phyloP scores from a whole-genome alignment of 2,329 filamentous ascomycete species.

The Chaetothyriales sp. region DNA sequence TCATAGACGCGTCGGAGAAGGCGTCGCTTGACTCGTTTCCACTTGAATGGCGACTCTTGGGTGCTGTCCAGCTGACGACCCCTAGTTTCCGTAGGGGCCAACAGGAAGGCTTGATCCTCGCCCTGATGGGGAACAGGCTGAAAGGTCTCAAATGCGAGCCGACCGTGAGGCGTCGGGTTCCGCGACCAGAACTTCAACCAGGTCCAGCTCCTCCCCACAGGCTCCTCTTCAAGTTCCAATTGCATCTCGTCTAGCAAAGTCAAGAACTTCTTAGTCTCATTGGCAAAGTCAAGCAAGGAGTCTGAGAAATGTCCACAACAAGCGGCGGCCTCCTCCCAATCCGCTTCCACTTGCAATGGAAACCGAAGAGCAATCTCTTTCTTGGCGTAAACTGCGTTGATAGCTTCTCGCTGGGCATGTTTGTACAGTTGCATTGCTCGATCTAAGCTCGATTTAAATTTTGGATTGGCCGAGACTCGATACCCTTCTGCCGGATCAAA shows the following conservation, averaged over 20 bases:
- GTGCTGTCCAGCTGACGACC: background rate
- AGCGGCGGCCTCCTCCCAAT: constrained; percentile 94
- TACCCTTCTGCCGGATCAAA: constrained; percentile 56
- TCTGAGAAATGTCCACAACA: constrained; percentile 95
- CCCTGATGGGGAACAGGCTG: background rate
- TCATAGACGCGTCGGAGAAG: constrained; percentile 33
- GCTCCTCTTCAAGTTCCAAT: constrained; percentile 45
- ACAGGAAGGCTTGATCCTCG: constrained; percentile 18
- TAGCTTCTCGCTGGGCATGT: constrained; percentile 55
- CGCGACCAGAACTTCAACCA: constrained; percentile 67
- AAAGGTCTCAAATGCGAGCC: constrained; percentile 2
- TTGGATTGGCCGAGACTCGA: constrained; percentile 58
- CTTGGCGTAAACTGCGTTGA: constrained; percentile 64
- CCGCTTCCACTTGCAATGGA: constrained; percentile 65
- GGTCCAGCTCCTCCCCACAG: constrained; percentile 54
- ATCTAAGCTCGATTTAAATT: constrained; percentile 63
- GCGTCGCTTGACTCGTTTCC: constrained; percentile 13
- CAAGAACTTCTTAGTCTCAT: constrained; percentile 72
- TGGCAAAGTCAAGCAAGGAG: constrained; percentile 75
- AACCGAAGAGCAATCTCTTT: constrained; percentile 56
- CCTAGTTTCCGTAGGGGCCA: background rate
- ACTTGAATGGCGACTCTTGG: constrained; percentile 3
- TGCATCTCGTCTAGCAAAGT: constrained; percentile 76
- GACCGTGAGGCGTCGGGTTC: constrained; percentile 14
- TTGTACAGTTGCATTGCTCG: constrained; percentile 72